Evolutionary conservation across 2,329 filamentous ascomycete species (phyloP), one percentile per base, ranked within the genome.

Genomic region (Fonsecaea pedrosoi): DNA sequence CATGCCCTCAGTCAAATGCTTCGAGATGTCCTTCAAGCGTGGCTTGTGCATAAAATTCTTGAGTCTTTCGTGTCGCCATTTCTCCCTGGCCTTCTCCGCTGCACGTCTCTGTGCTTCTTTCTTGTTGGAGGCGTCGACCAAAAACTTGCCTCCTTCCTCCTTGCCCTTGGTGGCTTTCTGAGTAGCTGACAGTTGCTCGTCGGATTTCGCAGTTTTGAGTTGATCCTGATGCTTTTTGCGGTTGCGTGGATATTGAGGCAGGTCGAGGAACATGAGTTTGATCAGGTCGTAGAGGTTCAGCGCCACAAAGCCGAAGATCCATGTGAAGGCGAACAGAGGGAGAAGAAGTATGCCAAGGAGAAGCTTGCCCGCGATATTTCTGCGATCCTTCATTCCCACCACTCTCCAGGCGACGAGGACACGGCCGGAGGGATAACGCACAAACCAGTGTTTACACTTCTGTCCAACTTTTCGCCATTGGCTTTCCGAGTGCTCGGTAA

Each of bases 21-120:
- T 18, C 13, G 40, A n/a, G 13, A 42, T 42, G 40, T n/a, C 40
- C 40, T 6, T n/a, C 15, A 42, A n/a, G 15, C 40, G 40, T 42
- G 40, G 40, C 15, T 42, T 42, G 40, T 42, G 40, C 40, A 42
- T 42, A 42, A 42, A 42, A n/a, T 42, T 13, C 40, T 42, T 42
- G 40, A 42, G 40, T 18, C 40, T 42, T 42, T 42, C 40, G 15
- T 42, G 40, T 42, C 15, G 40, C 40, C 40, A 42, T 18, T 42
- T 42, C 40, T 42, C 40, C 15, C 40, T 42, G 13, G 40, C 40
- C 40, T 42, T 42, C 40, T 42, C 40, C 40, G 40, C 40, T n/a
- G 15, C 40, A n/a, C 40, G 40, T n/a, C 40, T 42, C 7, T n/a
- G 40, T 13, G 40, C 40, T 42, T 42, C 40, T n/a, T 42, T 42